A percentile compares a stretch with the other conserved stretches of the same genome.
These are phyloP conservation scores for Setomelanomma holmii DNA, from an alignment of 2,329 filamentous ascomycete species.

Conservation along the genomic window DNA sequence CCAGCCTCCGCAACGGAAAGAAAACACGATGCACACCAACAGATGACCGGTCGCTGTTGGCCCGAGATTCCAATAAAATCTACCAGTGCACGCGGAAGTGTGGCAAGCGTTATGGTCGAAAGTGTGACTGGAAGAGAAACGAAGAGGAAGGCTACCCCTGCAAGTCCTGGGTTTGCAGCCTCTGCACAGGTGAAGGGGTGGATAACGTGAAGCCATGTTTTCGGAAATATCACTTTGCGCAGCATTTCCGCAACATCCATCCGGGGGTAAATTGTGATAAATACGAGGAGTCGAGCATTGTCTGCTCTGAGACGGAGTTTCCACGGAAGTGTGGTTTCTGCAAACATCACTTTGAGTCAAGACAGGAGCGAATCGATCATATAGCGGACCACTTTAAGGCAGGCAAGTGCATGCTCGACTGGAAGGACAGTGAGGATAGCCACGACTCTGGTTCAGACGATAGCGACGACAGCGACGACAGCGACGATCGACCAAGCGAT, in stretches of 20 bases:
- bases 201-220: conserved; percentile 48
- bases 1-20: conserved; percentile 36
- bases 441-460: conserved; percentile 22
- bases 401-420: conserved; percentile 49
- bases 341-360: conserved; percentile 39
- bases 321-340: conserved; percentile 48
- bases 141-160: conserved; percentile 48
- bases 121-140: conserved; percentile 50
- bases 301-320: conserved; percentile 44
- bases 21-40: conserved; percentile 45
- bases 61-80: conserved; percentile 44
- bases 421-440: conserved; percentile 39
- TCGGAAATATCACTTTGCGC: conserved; percentile 46
- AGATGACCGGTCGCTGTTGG: conserved; percentile 34
- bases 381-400: conserved; percentile 49
- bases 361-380: conserved; percentile 48
- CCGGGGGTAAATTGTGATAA: conserved; percentile 38
- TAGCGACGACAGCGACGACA: conserved; percentile 29
- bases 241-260: conserved; percentile 50
- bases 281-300: conserved; percentile 40
- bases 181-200: conserved; percentile 39
- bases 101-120: conserved; percentile 47
- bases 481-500: conserved; percentile 35
- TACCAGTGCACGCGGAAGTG: conserved; percentile 49
- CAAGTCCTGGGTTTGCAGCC: conserved; percentile 43